Base-by-base conservation (phyloP, 768 basidiomycete genomes). In the Cyclocybe aegerita region DNA sequence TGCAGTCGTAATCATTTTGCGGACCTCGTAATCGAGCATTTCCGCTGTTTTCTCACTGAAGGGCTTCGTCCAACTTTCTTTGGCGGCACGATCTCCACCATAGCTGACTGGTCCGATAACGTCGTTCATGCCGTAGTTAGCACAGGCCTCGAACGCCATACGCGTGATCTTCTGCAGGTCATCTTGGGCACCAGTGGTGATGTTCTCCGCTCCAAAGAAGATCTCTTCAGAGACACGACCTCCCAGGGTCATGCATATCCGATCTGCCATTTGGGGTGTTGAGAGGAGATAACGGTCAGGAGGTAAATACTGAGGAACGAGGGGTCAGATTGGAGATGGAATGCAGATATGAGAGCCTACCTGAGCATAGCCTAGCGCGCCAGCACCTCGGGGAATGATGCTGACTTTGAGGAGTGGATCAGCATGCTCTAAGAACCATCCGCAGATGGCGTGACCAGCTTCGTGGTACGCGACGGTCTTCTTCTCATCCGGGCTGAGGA, bases 401-500 rank as follows among this genome's bases (percentile, higher is more conserved):
- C 91, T 95, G 51, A 99, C 97, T 71, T 99, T 98, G 56, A 98
- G 81, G 42, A 98, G 71, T 34, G 96, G 96, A 64, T 98, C 94
- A 39, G 97, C 97, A 56, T 95, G 92, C 70, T 98, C 93, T 58
- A 99, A 74, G 79, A 90, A 98, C 97, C 97, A 99, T 3, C 97
- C 97, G 62, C 92, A 95, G 39, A 98, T 87, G 15, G 97, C 97
- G 69, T 99, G 97, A 4, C 97, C 97, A 16, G 97, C 97, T 76
- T 99, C 97, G 64, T 99, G 97, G 67, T 98, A 98, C 7, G 97
- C 97, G 38, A 98, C 95, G 0, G 90, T 98, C 73, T 86, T 95
- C 85, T 99, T 99, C 79, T 99, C 97, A 60, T 97, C 93, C 16
- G 85, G 79, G 60, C 90, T 94, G 39, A 99, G 75, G 29, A 98